Base-by-base conservation (phyloP, 768 basidiomycete species). In the Lentinus tigrinus region DNA sequence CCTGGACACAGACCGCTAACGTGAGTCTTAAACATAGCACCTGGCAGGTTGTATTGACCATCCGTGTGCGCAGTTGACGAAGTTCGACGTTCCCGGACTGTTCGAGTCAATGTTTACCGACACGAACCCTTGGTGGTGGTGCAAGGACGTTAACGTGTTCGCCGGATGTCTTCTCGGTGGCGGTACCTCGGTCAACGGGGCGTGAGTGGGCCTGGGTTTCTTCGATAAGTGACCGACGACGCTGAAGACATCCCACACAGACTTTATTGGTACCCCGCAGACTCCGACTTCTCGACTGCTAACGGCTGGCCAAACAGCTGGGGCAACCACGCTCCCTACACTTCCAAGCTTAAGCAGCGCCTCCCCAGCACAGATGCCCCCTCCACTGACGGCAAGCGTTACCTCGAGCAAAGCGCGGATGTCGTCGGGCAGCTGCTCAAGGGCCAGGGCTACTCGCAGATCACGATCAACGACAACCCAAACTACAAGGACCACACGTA, bases 21-120 rank as follows among this genome's bases (percentile, higher is more conserved):
- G 80, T 81, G 61, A 27, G 75, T 64, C 40, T 24, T 42, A 43
- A 3, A 17, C 19, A 40, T 24, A 10, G 23, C 16, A 38, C 8
- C 26, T 14, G 31, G 31, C 6, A 11, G 6, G 38, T 9, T 46
- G 23, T 37, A 27, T 7, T 21, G 37, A 57, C 55, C 56, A 49
- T 43, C 4, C 28, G 54, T 7, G 26, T 40, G n/a, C 54, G 7
- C 63, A 85, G 83, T 69, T 84, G 53, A 87, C 85, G 5, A 85
- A 85, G 63, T 86, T 85, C 67, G 85, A 87, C 61, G 73, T 85
- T 54, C 85, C 85, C 21, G 85, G 85, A 63, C 65, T 85, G 42
- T 87, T 85, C 65, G 83, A 87, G 71, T 80, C 82, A 40, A 81
- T 85, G 81, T 87, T 87, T 72, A 75, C 78, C 16, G 83, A 84